Evolutionary conservation across 192 early-diverging fungal genomes (phyloP).

Genomic region (Coemansia sp.): DNA sequence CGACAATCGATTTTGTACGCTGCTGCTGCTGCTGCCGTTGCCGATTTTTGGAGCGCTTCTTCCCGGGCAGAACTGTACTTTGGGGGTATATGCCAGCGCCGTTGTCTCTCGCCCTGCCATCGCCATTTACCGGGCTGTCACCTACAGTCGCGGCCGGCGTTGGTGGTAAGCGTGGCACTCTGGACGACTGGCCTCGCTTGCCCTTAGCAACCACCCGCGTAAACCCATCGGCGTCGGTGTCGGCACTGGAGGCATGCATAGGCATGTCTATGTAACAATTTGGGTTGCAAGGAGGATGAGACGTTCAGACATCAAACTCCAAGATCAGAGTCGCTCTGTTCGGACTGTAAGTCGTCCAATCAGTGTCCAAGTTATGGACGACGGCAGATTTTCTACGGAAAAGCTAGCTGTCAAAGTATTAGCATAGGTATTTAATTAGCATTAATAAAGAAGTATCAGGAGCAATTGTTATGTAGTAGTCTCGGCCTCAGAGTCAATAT

Average conservation of each 20-base stretch:
- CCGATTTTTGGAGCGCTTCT: not conserved
- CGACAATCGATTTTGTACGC: not conserved
- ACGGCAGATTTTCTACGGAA: not conserved
- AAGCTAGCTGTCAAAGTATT: not conserved
- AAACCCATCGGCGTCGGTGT: slow-evolving; percentile 7
- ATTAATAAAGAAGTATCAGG: not conserved
- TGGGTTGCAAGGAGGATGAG: no score
- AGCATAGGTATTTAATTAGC: not conserved
- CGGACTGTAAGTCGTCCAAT: no score
- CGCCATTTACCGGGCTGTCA: not conserved
- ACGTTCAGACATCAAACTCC: no score
- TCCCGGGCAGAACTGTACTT: not conserved
- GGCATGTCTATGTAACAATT: not conserved
- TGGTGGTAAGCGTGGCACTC: not conserved
- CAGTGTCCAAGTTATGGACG: not conserved
- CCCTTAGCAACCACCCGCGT: slow-evolving; percentile 1
- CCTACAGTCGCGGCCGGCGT: not conserved
- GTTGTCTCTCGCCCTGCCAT: not conserved
- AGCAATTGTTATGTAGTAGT: not conserved
- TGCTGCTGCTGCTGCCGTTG: not conserved
- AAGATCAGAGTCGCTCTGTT: no score
- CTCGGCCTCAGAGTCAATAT: not conserved
- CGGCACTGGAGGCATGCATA: not conserved
- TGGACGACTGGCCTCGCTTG: not conserved
- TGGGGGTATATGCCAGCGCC: not conserved